Percentiles rank a stretch among this genome's conserved stretches.
These are phyloP conservation scores for Candida stauntonica DNA, from an alignment of 805 yeast species.

Conservation along the genomic window DNA sequence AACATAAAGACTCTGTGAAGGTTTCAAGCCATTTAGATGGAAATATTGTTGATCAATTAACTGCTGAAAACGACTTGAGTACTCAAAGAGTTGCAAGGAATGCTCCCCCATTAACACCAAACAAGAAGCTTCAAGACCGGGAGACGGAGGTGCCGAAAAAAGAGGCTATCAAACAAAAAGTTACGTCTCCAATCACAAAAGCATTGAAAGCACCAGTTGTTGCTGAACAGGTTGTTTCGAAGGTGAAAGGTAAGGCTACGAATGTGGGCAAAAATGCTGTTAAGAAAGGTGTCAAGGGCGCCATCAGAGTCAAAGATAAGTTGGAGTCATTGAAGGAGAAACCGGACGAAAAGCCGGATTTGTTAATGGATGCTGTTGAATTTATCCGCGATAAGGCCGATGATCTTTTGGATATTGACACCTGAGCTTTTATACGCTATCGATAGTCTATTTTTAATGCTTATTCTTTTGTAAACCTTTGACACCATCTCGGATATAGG, in stretches of 20 bases:
- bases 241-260: slow-evolving; percentile 1
- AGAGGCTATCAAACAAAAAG: slow-evolving; percentile 1
- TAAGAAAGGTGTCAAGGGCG: slow-evolving; percentile 4
- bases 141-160: slow-evolving; percentile 7
- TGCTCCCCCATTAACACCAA: slow-evolving; percentile 23
- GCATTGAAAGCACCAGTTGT: slow-evolving; percentile 8
- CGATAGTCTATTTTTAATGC: too few relatives aligned
- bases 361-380: slow-evolving; percentile 4
- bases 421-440: background rate
- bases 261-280: slow-evolving; percentile 1
- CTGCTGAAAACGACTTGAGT: slow-evolving; percentile 3
- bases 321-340: slow-evolving; percentile 5
- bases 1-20: slow-evolving; percentile 10
- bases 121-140: slow-evolving; percentile 1
- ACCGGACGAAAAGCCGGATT: slow-evolving; percentile 6
- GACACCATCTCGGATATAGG: too few relatives aligned
- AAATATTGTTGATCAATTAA: background rate
- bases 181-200: slow-evolving; percentile 1
- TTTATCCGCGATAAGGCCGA: slow-evolving; percentile 4
- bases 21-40: slow-evolving; percentile 13
- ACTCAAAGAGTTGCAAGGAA: slow-evolving; percentile 16
- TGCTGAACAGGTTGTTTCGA: background rate
- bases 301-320: background rate
- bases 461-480: too few relatives aligned
- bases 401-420: slow-evolving; percentile 1